A percentile compares a stretch with the other conserved stretches of the same genome.
phyloP scores from a whole-genome alignment of 78 protist species.

The Trichosphaerium sp. region DNA sequence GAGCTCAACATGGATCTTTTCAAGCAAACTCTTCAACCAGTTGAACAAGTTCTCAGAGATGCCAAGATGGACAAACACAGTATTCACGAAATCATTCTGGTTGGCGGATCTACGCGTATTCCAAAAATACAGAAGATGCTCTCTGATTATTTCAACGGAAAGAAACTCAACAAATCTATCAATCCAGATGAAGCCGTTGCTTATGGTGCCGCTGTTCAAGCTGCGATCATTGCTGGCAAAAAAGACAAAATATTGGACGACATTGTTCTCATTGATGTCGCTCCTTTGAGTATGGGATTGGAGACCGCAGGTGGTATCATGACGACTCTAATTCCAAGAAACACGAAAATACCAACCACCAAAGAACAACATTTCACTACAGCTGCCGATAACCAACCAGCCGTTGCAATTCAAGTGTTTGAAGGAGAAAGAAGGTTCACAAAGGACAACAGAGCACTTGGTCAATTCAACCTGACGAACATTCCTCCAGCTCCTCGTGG shows the following conservation, averaged over 20 bases:
- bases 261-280: conserved; percentile 76
- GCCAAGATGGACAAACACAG: conserved; percentile 61
- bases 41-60: conserved; percentile 66
- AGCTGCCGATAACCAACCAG: not conserved
- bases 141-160: conserved; percentile 80
- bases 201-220: conserved; percentile 81
- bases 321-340: conserved; percentile 23
- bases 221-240: conserved; percentile 8
- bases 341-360: conserved; percentile 40
- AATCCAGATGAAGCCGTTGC: conserved; percentile 90
- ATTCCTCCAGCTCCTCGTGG: conserved; percentile 66
- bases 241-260: conserved; percentile 10
- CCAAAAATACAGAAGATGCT: conserved; percentile 82
- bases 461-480: not conserved
- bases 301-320: conserved; percentile 67
- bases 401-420: not conserved
- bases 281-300: conserved; percentile 91
- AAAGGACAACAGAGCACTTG: conserved; percentile 30
- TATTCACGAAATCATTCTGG: conserved; percentile 82
- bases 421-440: conserved; percentile 11
- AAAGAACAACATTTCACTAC: conserved; percentile 1
- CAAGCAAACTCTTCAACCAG: conserved; percentile 68
- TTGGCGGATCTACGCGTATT: conserved; percentile 93
- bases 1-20: conserved; percentile 70
- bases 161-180: conserved; percentile 66